Evolutionary conservation across 164 flowering plant species (phyloP).

Genomic region (Berberis thunbergii): DNA sequence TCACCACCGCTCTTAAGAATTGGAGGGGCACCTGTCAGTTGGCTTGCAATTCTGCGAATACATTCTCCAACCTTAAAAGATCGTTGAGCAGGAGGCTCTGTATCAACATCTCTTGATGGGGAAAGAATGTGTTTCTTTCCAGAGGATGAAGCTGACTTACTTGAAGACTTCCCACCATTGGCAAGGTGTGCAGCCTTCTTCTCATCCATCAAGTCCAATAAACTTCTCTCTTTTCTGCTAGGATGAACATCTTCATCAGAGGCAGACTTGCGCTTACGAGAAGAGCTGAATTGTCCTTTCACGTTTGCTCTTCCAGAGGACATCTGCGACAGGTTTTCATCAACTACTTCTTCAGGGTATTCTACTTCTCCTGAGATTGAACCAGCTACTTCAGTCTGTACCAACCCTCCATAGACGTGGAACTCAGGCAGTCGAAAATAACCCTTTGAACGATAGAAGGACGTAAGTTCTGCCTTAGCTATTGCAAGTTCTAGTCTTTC

Average conservation of each 20-base stretch:
- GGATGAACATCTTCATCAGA: slow-evolving; percentile 9
- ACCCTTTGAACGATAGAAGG: slow-evolving; percentile 65
- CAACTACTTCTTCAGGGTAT: slow-evolving; percentile 5
- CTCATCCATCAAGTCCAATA: slow-evolving; percentile 20
- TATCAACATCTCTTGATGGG: slow-evolving; percentile 7
- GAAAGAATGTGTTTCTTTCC: slow-evolving; percentile 11
- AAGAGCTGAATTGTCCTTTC: slow-evolving; percentile 9
- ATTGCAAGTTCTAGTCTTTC: slow-evolving; percentile 43
- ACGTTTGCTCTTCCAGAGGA: slow-evolving; percentile 8
- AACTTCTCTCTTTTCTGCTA: slow-evolving; percentile 22
- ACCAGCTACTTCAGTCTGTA: slow-evolving; percentile 22
- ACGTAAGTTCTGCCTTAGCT: slow-evolving; percentile 42
- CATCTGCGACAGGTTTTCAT: slow-evolving; percentile 13
- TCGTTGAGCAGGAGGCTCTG: slow-evolving; percentile 18
- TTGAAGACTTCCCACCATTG: slow-evolving; percentile 14
- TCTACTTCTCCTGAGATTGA: slow-evolving; percentile 1
- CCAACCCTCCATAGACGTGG: slow-evolving; percentile 23
- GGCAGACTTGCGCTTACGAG: slow-evolving; percentile 13
- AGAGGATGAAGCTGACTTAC: slow-evolving; percentile 12
- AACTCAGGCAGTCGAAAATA: slow-evolving; percentile 40
- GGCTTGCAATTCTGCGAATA: slow-evolving; percentile 67
- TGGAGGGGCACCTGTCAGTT: slow-evolving; percentile 41
- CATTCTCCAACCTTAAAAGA: slow-evolving; percentile 64
- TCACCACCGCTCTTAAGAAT: slow-evolving; percentile 20
- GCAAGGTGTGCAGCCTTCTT: slow-evolving; percentile 4